phyloP scores from a whole-genome alignment of 2,329 filamentous ascomycete species.

The Aspergillus sp. region DNA sequence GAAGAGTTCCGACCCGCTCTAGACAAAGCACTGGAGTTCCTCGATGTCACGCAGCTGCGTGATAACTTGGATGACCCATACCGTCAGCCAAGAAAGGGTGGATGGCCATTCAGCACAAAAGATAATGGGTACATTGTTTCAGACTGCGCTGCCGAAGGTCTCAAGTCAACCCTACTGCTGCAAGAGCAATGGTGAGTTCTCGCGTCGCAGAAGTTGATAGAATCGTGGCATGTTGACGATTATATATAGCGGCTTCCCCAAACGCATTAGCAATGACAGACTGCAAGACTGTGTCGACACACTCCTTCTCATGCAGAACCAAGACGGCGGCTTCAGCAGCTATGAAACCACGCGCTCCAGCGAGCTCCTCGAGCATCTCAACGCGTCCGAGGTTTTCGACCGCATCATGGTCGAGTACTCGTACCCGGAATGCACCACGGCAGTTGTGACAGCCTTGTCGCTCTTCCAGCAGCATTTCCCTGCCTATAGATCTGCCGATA shows the following conservation, averaged over 20 bases:
- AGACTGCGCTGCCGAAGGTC: constrained; percentile 7
- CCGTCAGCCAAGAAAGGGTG: constrained; percentile 7
- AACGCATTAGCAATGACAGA: not conserved
- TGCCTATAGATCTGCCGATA: not conserved
- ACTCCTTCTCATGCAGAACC: constrained; percentile 7
- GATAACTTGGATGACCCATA: constrained; percentile 2
- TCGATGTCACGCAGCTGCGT: constrained; percentile 2
- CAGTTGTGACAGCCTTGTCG: constrained; percentile 1
- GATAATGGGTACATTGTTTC: constrained; percentile 6
- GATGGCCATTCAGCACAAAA: constrained; percentile 9
- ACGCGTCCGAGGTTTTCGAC: constrained; percentile 10
- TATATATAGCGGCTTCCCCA: not conserved
- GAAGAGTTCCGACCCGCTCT: not conserved
- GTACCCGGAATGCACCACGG: constrained; percentile 9
- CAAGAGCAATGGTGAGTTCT: not conserved
- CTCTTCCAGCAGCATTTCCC: constrained; percentile 1
- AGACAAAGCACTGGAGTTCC: constrained; percentile 3
- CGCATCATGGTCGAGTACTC: constrained; percentile 12
- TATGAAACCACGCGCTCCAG: constrained; percentile 7
- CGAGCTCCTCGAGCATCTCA: constrained; percentile 6
- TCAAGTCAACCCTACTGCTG: constrained; percentile 9
- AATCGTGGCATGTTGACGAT: no score
- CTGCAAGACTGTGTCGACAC: constrained; percentile 5
- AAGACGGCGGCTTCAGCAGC: constrained; percentile 6
- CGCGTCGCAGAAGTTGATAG: no score